Evolutionary conservation across 345 rosid species (phyloP).

Genomic region (Syzygium aqueum): DNA sequence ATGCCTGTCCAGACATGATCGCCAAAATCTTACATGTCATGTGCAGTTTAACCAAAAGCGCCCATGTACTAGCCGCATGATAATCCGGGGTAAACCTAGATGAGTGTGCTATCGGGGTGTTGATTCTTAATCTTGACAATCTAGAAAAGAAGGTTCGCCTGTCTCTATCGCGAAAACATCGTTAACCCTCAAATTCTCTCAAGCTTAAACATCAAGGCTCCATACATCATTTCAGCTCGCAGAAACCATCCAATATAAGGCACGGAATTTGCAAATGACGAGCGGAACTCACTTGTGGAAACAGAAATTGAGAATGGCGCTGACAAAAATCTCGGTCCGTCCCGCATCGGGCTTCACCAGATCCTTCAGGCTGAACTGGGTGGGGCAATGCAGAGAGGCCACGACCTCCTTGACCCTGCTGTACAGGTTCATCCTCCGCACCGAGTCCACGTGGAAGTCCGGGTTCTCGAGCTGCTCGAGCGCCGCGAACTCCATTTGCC

Average conservation of each 20-base stretch:
- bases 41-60: background rate
- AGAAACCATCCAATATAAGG: background rate
- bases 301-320: slow-evolving; percentile 73
- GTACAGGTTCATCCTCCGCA: slow-evolving; percentile 34
- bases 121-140: background rate
- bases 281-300: slow-evolving; percentile 52
- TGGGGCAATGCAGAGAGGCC: slow-evolving; percentile 39
- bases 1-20: background rate
- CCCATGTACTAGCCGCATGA: background rate
- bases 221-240: background rate
- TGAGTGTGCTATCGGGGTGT: background rate
- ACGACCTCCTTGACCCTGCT: slow-evolving; percentile 37
- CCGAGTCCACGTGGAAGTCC: slow-evolving; percentile 49
- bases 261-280: background rate
- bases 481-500: slow-evolving; percentile 66
- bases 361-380: slow-evolving; percentile 52
- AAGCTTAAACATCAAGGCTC: background rate
- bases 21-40: background rate
- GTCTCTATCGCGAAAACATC: background rate
- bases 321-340: slow-evolving; percentile 61
- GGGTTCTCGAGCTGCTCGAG: slow-evolving; percentile 88
- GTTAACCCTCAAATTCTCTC: background rate
- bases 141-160: background rate
- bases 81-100: background rate
- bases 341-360: slow-evolving; percentile 47